Evolutionary conservation across 2,329 filamentous ascomycete genomes (phyloP), one percentile per base, ranked within the genome.

Genomic region (Celoporthe dispersa): DNA sequence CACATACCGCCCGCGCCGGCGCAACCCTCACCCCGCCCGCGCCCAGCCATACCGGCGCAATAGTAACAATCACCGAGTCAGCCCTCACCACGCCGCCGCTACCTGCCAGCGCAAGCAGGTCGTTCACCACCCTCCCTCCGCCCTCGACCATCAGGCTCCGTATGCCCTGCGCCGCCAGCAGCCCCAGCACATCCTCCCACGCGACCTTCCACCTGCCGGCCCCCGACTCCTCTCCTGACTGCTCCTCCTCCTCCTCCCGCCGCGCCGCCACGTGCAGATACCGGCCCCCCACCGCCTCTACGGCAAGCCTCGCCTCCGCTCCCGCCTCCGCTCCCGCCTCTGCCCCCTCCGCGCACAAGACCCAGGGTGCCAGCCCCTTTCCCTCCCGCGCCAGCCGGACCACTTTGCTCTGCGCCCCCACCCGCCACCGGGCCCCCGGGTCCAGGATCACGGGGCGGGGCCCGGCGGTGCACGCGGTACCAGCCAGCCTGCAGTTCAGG

Each of bases 121-220:
- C 88, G 77, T 96, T 97, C 77, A 98, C 93, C 44, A 98, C 89
- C 14, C 85, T 84, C 0, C 88, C 94, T 14, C 95, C 95, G 0
- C 95, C 95, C 79, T 98, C 95, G 64, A 98, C 86, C 95, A 98
- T 98, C 70, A 98, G 84, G 77, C 94, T 97, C 66, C 81, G 80
- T 60, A 97, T 81, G 1, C 90, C 89, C 74, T 92, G 84, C 0
- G 77, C 78, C 44, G 75, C 73, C n/a, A 97, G 79, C 3, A 83
- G 81, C 25, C 80, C 80, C 39, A 97, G 80, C 22, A 97, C 86
- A 55, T 85, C 84, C 14, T 79, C 79, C 94, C 93, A 97, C 25
- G 83, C 80, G 72, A 92, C 85, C 68, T 84, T 81, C 77, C 79
- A 80, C 51, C 81, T 76, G 9, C 25, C 44, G n/a, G 76, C 81